Percentiles rank a stretch among this genome's conserved stretches.
These are phyloP conservation scores for Selenicereus undatus DNA, from an alignment of 148 eudicot species.

Conservation along the genomic window DNA sequence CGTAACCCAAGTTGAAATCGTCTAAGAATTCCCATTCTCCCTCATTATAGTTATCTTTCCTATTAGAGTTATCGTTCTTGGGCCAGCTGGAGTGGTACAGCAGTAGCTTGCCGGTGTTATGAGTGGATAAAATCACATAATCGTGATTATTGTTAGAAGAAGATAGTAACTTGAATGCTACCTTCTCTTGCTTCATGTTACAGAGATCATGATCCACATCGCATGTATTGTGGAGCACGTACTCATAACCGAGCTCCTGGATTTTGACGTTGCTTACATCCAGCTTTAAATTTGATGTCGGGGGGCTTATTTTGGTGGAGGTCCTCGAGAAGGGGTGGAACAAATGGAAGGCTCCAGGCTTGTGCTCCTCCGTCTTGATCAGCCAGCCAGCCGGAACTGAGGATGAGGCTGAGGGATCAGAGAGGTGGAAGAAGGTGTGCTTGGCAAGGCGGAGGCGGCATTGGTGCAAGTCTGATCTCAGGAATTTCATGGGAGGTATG, in stretches of 20 bases:
- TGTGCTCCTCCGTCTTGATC: conserved; percentile 26
- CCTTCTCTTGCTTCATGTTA: conserved; percentile 33
- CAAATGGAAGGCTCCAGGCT: conserved; percentile 13
- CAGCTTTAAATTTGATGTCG: background rate
- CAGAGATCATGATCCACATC: conserved; percentile 8
- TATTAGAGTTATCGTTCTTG: background rate
- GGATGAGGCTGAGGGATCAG: background rate
- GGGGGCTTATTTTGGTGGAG: background rate
- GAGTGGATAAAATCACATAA: conserved; percentile 25
- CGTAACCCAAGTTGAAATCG: conserved; percentile 31
- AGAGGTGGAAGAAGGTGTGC: conserved; percentile 18
- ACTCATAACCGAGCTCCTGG: conserved; percentile 26
- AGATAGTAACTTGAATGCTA: conserved; percentile 13
- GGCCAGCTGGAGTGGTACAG: conserved; percentile 20
- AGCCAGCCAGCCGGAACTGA: conserved; percentile 18
- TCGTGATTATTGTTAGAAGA: background rate
- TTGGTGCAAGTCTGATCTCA: background rate
- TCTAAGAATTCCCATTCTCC: conserved; percentile 27
- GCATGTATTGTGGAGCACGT: conserved; percentile 12
- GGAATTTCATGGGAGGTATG: conserved; percentile 13
- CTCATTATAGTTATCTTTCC: no score
- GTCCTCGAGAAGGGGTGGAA: conserved; percentile 26
- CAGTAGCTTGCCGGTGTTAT: conserved; percentile 33
- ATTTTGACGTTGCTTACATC: conserved; percentile 21
- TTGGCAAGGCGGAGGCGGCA: conserved; percentile 22